Percentiles rank a stretch among this genome's conserved stretches.
Conservation (phyloP, 2,329 filamentous ascomycete genomes). For the Monosporascus cannonballus region DNA sequence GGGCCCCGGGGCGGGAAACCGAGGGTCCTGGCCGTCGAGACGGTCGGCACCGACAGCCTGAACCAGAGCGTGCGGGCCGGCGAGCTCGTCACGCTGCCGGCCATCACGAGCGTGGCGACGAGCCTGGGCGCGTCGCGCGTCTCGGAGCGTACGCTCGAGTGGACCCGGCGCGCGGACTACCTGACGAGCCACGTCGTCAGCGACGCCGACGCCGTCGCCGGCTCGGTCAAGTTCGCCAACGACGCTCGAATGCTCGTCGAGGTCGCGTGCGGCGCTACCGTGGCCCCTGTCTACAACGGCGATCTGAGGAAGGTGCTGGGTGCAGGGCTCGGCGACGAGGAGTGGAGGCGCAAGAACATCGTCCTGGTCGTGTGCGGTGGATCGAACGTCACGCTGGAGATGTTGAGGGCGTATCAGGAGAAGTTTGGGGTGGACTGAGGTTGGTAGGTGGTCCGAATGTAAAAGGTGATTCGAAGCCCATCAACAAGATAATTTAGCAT, state of each 20-base stretch:
- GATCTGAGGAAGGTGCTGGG: constrained; percentile 57
- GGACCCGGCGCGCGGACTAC: constrained; percentile 42
- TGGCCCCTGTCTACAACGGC: constrained; percentile 63
- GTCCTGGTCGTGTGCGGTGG: constrained; percentile 85
- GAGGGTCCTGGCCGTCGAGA: constrained; percentile 68
- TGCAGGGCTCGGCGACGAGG: constrained; percentile 41
- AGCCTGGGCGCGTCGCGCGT: constrained; percentile 71
- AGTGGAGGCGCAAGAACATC: constrained; percentile 63
- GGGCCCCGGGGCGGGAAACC: constrained; percentile 24
- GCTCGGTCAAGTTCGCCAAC: constrained; percentile 70
- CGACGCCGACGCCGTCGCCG: constrained; percentile 75
- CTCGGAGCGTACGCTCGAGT: constrained; percentile 59
- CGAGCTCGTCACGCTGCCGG: constrained; percentile 55
- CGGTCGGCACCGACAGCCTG: constrained; percentile 65
- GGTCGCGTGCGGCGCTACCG: constrained; percentile 74
- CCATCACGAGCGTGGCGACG: constrained; percentile 70
- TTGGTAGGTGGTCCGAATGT: too few species aligned
- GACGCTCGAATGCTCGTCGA: constrained; percentile 80
- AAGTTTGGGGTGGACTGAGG: constrained; percentile 30
- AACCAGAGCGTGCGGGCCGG: constrained; percentile 52
- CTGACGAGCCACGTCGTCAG: constrained; percentile 56
- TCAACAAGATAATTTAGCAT: too few species aligned
- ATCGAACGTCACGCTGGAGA: constrained; percentile 56
- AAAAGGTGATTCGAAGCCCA: too few species aligned
- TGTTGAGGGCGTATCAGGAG: constrained; percentile 52